Base-by-base conservation (phyloP, 495 filamentous ascomycete genomes). In the Penicillium bialowiezense region DNA sequence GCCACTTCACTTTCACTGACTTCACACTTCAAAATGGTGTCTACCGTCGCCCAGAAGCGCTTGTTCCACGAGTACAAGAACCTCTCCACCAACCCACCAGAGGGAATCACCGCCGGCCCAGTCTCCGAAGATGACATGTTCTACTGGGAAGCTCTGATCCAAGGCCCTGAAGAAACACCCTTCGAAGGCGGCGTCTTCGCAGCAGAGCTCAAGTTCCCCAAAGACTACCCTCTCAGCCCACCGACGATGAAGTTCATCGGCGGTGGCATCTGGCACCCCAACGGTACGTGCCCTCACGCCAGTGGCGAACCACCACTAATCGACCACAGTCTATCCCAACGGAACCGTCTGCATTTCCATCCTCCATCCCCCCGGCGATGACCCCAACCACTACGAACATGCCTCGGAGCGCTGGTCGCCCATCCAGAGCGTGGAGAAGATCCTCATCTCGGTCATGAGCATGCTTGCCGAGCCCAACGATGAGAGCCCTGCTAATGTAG, bases 381-480 rank as follows among this genome's bases (percentile, higher is more conserved):
- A 99, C 70, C 91, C 93, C 52, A 95, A 95, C 68, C 95, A 97
- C 68, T 99, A 99, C 75, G 93, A 99, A 71, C 88, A 92, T 57
- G 95, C 95, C 18, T 87, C 83, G 15, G 93, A 99, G 75, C 80
- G 93, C 40, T 99, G 93, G 93, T 87, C 83, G 34, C 93, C 93
- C 34, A 96, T 99, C 36, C 93, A 97, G 72, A 90, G 85, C 48
- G 91, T 97, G 55, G 95, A 97, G 78, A 97, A 97, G 81, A 99
- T 99, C 46, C 72, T 99, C 52, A 91, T 97, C 44, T 87, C 82
- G 1, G 93, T 99, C 37, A 99, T 99, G 90, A 95, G 90, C 63
- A 97, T 99, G 93, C 77, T 99, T 46, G 91, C 91, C 2, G 93
- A 97, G 73, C 93, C 93, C 54, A 99, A 99, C 67, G 95, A 97